These are phyloP conservation scores for Aspergillus bertholletiae DNA, from an alignment of 495 filamentous ascomycete genomes.

Conservation along the genomic window DNA sequence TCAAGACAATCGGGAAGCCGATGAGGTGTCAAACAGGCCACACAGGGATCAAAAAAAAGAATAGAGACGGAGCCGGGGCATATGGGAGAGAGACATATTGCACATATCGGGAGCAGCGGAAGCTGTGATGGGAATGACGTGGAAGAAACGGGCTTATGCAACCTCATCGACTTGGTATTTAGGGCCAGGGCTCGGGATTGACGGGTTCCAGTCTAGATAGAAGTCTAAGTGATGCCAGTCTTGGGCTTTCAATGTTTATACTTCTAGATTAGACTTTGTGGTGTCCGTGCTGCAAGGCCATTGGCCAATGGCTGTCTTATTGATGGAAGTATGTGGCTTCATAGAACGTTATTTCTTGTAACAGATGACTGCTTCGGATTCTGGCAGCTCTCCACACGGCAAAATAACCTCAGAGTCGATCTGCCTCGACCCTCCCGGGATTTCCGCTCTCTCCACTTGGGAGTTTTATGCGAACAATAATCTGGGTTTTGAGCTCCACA, in stretches of 20 bases:
- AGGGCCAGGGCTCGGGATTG: background rate
- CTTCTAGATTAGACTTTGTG: background rate
- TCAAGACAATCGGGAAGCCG: background rate
- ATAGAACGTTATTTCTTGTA: too few relatives aligned
- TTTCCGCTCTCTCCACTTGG: background rate
- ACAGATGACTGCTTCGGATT: too few relatives aligned
- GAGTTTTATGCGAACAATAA: background rate
- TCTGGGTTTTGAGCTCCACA: background rate
- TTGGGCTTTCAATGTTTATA: background rate
- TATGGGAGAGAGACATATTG: background rate
- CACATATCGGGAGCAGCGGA: constrained; percentile 9
- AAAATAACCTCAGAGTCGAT: background rate
- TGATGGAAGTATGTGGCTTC: too few relatives aligned
- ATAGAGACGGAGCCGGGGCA: background rate
- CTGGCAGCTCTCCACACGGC: background rate
- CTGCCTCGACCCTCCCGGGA: background rate
- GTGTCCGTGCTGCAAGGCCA: background rate
- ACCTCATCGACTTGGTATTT: background rate
- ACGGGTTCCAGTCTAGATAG: background rate
- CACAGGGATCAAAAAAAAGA: background rate
- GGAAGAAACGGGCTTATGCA: constrained; percentile 14
- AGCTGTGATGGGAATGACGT: constrained; percentile 19
- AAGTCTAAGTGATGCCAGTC: background rate
- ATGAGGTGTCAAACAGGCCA: background rate
- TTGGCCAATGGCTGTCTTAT: background rate